These are phyloP conservation scores for Colletotrichum lupini DNA, from an alignment of 2,329 filamentous ascomycete genomes.

Conservation along the genomic window DNA sequence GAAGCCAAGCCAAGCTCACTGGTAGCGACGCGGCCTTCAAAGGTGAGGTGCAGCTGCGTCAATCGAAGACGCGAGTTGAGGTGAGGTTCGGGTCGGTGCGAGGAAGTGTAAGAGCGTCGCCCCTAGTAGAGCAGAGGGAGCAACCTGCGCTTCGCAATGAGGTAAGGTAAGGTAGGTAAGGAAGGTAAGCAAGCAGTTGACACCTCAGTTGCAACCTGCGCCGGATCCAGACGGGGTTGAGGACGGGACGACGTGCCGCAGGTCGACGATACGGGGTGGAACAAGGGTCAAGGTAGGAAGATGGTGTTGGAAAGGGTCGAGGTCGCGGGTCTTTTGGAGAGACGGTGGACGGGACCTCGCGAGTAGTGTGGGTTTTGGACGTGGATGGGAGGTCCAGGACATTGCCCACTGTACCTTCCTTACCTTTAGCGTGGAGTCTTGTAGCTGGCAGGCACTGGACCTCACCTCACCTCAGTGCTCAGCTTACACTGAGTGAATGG, in stretches of 20 bases:
- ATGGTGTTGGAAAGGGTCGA: slow-evolving; percentile 29
- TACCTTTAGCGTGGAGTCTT: background rate
- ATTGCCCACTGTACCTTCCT: background rate
- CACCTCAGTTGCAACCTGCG: background rate
- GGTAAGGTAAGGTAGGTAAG: too few species aligned
- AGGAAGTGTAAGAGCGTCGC: slow-evolving; percentile 15
- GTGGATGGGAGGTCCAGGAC: slow-evolving; percentile 13
- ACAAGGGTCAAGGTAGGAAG: slow-evolving; percentile 35
- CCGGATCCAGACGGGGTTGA: slow-evolving; percentile 33
- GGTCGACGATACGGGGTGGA: slow-evolving; percentile 33
- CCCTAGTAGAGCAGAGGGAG: slow-evolving; percentile 1
- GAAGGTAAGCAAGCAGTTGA: background rate
- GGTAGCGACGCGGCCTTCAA: slow-evolving; percentile 4
- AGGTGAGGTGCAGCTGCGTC: slow-evolving; percentile 17
- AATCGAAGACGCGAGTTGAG: slow-evolving; percentile 31
- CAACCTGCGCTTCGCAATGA: background rate
- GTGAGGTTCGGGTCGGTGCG: slow-evolving; percentile 16
- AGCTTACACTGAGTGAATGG: background rate
- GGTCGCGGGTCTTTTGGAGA: slow-evolving; percentile 25
- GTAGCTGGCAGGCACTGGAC: too few species aligned
- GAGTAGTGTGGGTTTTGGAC: slow-evolving; percentile 5
- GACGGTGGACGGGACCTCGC: slow-evolving; percentile 18
- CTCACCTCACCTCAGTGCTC: too few species aligned
- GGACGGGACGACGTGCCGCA: slow-evolving; percentile 35
- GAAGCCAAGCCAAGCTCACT: background rate